Conservation (phyloP, 2,329 filamentous ascomycete genomes). For the Zymoseptoria passerinii region DNA sequence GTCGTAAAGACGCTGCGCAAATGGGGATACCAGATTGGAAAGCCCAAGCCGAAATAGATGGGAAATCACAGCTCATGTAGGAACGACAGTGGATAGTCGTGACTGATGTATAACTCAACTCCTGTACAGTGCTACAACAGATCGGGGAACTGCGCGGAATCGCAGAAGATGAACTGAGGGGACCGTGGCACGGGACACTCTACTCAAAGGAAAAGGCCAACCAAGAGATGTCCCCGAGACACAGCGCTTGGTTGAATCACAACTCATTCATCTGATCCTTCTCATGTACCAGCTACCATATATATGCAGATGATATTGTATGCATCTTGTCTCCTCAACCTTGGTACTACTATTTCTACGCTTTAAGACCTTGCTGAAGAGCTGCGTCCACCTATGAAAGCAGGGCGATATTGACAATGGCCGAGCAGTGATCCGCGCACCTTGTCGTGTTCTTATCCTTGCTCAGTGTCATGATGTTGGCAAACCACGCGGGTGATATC, state of each 20-base stretch:
- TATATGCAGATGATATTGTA: too few species aligned
- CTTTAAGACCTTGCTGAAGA: background rate
- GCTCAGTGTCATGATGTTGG: background rate
- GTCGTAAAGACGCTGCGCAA: constrained; percentile 79
- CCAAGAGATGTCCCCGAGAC: too few species aligned
- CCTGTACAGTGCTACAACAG: background rate
- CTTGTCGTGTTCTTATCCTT: background rate
- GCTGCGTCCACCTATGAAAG: background rate
- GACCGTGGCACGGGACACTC: background rate
- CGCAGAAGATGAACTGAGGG: background rate
- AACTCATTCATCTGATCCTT: too few species aligned
- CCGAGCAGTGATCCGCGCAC: background rate
- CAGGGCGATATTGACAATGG: background rate
- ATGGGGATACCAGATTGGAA: constrained; percentile 95
- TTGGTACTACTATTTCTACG: too few species aligned
- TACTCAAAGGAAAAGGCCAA: background rate
- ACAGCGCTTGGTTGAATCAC: too few species aligned
- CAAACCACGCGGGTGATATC: background rate
- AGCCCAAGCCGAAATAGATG: constrained; percentile 29
- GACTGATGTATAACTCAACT: constrained; percentile 18
- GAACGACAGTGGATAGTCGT: constrained; percentile 31
- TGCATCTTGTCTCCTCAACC: too few species aligned
- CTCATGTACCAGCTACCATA: too few species aligned
- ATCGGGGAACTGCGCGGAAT: background rate
- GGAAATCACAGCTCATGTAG: constrained; percentile 30